phyloP scores from a whole-genome alignment of 2,329 filamentous ascomycete species.

The Penicillium frequentans region DNA sequence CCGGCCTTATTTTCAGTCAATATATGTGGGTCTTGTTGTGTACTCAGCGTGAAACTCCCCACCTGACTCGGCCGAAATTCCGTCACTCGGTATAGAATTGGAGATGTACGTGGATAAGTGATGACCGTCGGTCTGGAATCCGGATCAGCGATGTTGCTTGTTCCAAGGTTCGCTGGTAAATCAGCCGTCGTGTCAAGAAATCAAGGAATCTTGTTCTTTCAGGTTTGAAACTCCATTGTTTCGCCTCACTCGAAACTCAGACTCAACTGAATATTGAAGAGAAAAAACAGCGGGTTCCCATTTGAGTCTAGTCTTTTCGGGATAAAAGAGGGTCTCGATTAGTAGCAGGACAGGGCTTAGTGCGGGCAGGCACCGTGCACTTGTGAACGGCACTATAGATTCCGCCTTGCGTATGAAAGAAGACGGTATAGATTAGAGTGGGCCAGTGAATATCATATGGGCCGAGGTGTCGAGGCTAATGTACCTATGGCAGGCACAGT shows the following conservation, averaged over 20 bases:
- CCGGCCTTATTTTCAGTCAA: background rate
- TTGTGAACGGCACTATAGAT: background rate
- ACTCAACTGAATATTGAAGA: background rate
- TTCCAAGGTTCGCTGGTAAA: background rate
- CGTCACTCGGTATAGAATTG: background rate
- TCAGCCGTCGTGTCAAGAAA: background rate
- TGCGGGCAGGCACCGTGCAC: background rate
- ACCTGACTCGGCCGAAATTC: background rate
- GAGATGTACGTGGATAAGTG: background rate
- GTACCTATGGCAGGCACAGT: background rate
- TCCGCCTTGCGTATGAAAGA: background rate
- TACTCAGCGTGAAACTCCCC: background rate
- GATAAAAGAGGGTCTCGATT: background rate
- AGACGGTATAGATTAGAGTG: background rate
- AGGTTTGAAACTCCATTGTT: background rate
- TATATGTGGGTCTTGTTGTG: background rate
- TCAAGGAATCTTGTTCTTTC: background rate
- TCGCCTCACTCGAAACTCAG: background rate
- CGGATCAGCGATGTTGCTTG: background rate
- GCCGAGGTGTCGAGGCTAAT: background rate
- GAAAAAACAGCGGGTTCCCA: background rate
- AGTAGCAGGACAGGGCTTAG: background rate
- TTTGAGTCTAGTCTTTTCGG: background rate
- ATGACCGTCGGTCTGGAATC: background rate
- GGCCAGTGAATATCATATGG: background rate